Percentiles rank a stretch among this genome's conserved stretches.
Conservation (phyloP, 106 monocot species). For the Phalaenopsis equestris region DNA sequence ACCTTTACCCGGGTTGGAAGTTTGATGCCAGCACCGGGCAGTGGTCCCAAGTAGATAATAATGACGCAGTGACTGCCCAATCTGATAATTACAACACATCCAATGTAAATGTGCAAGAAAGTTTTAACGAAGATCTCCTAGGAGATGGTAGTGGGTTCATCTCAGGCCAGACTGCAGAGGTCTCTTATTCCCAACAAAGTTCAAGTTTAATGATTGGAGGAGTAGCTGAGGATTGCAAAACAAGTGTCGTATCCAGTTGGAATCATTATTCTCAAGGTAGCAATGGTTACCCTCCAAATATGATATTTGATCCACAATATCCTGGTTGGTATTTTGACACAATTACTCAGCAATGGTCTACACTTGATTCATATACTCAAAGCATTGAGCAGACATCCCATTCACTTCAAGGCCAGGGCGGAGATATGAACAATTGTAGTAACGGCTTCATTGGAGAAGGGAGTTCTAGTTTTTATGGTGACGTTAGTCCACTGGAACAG, state of each 20-base stretch:
- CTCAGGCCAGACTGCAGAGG: constrained; percentile 11
- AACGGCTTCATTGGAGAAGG: constrained; percentile 13
- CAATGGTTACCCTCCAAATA: constrained; percentile 68
- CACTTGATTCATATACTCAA: constrained; percentile 69
- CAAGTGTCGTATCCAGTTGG: constrained; percentile 16
- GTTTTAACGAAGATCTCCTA: not conserved
- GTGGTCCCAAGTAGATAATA: constrained; percentile 50
- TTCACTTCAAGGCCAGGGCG: constrained; percentile 13
- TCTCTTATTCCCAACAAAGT: constrained; percentile 45
- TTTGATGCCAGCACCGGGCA: constrained; percentile 49
- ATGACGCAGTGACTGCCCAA: constrained; percentile 14
- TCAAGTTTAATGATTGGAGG: constrained; percentile 16
- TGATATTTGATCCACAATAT: constrained; percentile 91
- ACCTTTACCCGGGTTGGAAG: constrained; percentile 90
- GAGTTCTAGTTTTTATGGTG: constrained; percentile 8
- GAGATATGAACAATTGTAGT: constrained; percentile 18
- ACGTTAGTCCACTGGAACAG: not conserved
- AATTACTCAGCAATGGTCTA: constrained; percentile 66
- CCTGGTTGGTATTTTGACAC: constrained; percentile 92
- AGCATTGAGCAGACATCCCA: constrained; percentile 14
- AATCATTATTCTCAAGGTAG: constrained; percentile 26
- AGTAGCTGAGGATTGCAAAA: constrained; percentile 31
- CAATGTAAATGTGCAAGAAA: constrained; percentile 6
- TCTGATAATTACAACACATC: constrained; percentile 14
- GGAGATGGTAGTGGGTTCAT: constrained; percentile 5